A percentile compares a stretch with the other conserved stretches of the same genome.
Evolutionary conservation across 2,329 filamentous ascomycete species (phyloP).

Genomic region (Exophiala dermatitidis): DNA sequence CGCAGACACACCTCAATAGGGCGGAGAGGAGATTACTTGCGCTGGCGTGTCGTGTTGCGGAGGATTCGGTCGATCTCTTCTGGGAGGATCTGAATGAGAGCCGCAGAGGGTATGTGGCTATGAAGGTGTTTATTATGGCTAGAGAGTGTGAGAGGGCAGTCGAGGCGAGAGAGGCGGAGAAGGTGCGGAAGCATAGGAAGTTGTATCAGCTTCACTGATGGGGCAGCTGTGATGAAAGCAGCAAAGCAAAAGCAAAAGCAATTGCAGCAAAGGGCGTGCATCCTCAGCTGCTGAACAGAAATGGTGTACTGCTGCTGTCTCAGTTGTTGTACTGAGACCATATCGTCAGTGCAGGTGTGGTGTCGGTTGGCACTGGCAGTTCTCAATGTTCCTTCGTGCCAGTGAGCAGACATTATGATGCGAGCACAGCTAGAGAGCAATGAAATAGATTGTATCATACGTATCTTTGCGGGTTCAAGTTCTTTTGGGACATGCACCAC

Average conservation of each 20-base stretch:
- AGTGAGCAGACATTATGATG: too few relatives aligned
- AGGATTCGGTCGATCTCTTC: slow-evolving; percentile 13
- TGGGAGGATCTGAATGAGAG: slow-evolving; percentile 12
- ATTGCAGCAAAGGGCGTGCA: too few relatives aligned
- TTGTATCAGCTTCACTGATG: neutral
- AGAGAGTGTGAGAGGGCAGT: slow-evolving; percentile 14
- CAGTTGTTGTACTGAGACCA: too few relatives aligned
- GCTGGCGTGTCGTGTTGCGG: slow-evolving; percentile 6
- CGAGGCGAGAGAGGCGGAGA: neutral
- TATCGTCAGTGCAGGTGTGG: too few relatives aligned
- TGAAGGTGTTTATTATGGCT: slow-evolving; percentile 18
- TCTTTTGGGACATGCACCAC: too few relatives aligned
- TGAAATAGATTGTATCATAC: too few relatives aligned
- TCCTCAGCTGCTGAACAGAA: too few relatives aligned
- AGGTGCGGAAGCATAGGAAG: neutral
- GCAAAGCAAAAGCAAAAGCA: neutral
- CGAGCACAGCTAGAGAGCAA: too few relatives aligned
- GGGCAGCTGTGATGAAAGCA: neutral
- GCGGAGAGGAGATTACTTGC: slow-evolving; percentile 11
- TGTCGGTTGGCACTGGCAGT: too few relatives aligned
- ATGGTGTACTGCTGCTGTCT: too few relatives aligned
- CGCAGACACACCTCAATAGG: slow-evolving; percentile 2
- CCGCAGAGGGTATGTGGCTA: slow-evolving; percentile 7
- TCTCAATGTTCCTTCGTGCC: too few relatives aligned
- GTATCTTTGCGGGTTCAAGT: too few relatives aligned